These are phyloP conservation scores for Herpetomonas samuelpessoai DNA, from an alignment of 208 protist species.

Conservation along the genomic window DNA sequence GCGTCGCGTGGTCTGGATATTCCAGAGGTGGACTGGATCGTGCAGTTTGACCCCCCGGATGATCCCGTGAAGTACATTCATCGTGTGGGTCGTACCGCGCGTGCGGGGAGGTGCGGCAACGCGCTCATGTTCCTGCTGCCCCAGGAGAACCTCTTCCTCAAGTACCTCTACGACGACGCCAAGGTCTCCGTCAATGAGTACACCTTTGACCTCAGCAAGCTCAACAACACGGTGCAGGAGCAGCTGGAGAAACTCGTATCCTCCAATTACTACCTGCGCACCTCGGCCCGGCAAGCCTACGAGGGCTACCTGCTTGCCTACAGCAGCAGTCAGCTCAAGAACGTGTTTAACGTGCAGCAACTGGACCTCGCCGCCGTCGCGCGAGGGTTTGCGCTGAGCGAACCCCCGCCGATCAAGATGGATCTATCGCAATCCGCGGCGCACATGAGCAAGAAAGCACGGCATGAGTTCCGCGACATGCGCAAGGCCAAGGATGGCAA, in stretches of 20 bases:
- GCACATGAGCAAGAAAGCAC: conserved; percentile 87
- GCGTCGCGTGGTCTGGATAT: conserved; percentile 99
- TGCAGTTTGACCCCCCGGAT: conserved; percentile 99
- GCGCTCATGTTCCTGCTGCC: conserved; percentile 98
- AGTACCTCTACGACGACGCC: conserved; percentile 97
- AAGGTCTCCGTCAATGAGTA: conserved; percentile 98
- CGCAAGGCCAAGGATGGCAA: conserved; percentile 67
- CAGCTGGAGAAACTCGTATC: conserved; percentile 97
- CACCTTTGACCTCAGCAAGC: conserved; percentile 96
- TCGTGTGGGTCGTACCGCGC: conserved; percentile 98
- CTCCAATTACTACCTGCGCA: conserved; percentile 99
- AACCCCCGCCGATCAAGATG: conserved; percentile 90
- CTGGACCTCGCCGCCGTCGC: conserved; percentile 97
- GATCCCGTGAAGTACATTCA: conserved; percentile 99
- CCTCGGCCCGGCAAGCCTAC: conserved; percentile 97
- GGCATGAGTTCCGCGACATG: conserved; percentile 72
- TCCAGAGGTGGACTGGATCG: conserved; percentile 99
- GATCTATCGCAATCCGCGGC: conserved; percentile 90
- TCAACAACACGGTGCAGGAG: conserved; percentile 87
- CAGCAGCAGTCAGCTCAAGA: conserved; percentile 97
- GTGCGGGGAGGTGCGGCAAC: conserved; percentile 90
- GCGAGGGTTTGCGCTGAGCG: conserved; percentile 88
- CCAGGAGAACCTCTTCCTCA: conserved; percentile 97
- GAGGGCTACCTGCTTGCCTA: conserved; percentile 98
- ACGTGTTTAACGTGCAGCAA: conserved; percentile 98